Conservation (phyloP, 176 grass and related monocot genomes). For the Poa annua region DNA sequence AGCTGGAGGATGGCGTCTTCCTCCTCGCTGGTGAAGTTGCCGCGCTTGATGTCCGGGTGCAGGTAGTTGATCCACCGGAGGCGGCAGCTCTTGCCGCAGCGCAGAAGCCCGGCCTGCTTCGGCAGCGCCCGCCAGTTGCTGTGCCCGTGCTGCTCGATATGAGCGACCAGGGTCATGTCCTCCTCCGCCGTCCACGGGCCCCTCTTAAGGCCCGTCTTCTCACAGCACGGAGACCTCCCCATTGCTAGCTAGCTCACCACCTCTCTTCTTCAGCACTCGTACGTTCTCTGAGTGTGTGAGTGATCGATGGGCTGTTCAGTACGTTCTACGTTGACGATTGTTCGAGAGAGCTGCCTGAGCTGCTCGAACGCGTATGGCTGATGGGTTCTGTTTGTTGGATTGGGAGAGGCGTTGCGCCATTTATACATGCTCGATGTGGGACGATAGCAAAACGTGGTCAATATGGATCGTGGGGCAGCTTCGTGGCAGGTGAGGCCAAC, state of each 20-base stretch:
- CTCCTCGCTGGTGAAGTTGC: constrained; percentile 79
- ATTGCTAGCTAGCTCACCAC: constrained; percentile 31
- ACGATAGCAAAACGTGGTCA: not conserved
- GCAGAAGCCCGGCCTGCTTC: constrained; percentile 68
- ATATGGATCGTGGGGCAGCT: not conserved
- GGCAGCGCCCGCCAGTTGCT: constrained; percentile 88
- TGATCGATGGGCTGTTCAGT: not conserved
- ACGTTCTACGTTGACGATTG: not conserved
- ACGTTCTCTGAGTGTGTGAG: not conserved
- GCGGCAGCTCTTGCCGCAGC: constrained; percentile 92
- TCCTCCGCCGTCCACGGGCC: constrained; percentile 81
- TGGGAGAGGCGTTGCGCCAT: not conserved
- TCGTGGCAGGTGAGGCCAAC: not conserved
- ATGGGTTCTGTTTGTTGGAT: not conserved
- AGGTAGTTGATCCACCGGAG: constrained; percentile 94
- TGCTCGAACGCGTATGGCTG: not conserved
- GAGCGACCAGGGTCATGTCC: constrained; percentile 58
- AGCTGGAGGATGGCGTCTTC: constrained; percentile 76
- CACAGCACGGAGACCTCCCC: constrained; percentile 82
- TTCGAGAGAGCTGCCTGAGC: not conserved
- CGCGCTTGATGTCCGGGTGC: constrained; percentile 79
- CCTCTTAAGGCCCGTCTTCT: constrained; percentile 76
- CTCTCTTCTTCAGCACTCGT: not conserved
- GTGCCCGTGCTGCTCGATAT: constrained; percentile 77
- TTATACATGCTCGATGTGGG: not conserved